These are phyloP conservation scores for Purpureocillium lavendulum DNA, from an alignment of 2,329 filamentous ascomycete genomes.

Conservation along the genomic window DNA sequence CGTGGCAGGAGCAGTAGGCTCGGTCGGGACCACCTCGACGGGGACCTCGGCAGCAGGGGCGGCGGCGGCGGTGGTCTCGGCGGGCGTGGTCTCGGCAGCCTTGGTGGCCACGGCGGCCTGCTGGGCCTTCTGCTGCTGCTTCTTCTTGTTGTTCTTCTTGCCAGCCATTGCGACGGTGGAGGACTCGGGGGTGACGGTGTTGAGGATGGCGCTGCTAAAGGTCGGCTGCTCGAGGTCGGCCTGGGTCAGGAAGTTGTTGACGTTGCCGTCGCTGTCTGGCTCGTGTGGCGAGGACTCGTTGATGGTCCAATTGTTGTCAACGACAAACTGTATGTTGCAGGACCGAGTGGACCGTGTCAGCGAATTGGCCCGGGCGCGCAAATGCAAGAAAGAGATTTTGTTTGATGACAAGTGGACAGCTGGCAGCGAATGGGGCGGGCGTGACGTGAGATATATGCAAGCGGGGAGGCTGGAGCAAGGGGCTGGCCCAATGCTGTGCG, in stretches of 20 bases:
- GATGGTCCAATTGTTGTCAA: slow-evolving; percentile 83
- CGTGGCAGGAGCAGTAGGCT: neutral
- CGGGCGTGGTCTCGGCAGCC: slow-evolving; percentile 8
- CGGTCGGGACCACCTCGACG: slow-evolving; percentile 4
- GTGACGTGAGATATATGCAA: slow-evolving; percentile 16
- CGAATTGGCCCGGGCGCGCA: slow-evolving; percentile 1
- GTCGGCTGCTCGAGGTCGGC: slow-evolving; percentile 52
- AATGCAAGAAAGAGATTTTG: slow-evolving; percentile 1
- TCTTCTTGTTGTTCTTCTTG: slow-evolving; percentile 45
- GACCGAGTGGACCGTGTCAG: slow-evolving; percentile 8
- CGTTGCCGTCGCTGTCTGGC: slow-evolving; percentile 72
- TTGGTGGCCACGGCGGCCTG: slow-evolving; percentile 8
- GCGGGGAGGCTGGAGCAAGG: slow-evolving; percentile 8
- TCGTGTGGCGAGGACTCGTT: slow-evolving; percentile 77
- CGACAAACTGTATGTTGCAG: slow-evolving; percentile 66
- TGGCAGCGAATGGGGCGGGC: slow-evolving; percentile 6
- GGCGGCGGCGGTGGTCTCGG: slow-evolving; percentile 7
- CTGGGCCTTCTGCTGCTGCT: slow-evolving; percentile 16
- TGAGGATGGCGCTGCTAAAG: slow-evolving; percentile 44
- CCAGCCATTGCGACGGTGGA: slow-evolving; percentile 62
- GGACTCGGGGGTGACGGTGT: slow-evolving; percentile 60
- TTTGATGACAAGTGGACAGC: slow-evolving; percentile 11
- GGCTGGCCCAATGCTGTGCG: slow-evolving; percentile 1
- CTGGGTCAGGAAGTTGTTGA: slow-evolving; percentile 84
- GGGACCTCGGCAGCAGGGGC: slow-evolving; percentile 5